Percentiles rank a stretch among this genome's conserved stretches.
Evolutionary conservation across 805 yeast genomes (phyloP).

Genomic region (Kodamaea fukazawae): DNA sequence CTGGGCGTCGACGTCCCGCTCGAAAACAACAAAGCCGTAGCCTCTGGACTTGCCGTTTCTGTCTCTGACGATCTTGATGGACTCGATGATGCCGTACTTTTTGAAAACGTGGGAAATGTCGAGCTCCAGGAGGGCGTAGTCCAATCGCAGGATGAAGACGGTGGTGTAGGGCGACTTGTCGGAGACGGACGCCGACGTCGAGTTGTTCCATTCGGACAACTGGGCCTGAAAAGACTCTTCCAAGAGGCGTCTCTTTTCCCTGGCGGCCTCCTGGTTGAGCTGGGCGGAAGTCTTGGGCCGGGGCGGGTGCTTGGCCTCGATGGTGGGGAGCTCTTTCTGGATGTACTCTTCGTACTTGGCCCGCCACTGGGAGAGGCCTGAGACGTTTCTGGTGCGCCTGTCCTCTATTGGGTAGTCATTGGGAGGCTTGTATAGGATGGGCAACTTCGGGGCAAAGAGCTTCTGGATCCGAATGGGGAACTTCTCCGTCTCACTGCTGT

Average conservation of each 20-base stretch:
- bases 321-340: not conserved
- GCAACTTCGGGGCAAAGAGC: slow-evolving; percentile 57
- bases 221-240: slow-evolving; percentile 22
- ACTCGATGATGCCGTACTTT: slow-evolving; percentile 69
- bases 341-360: slow-evolving; percentile 4
- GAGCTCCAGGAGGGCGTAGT: slow-evolving; percentile 60
- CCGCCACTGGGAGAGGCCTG: slow-evolving; percentile 42
- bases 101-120: slow-evolving; percentile 64
- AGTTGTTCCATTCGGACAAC: slow-evolving; percentile 31
- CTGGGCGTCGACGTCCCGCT: slow-evolving; percentile 56
- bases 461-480: slow-evolving; percentile 45
- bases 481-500: slow-evolving; percentile 16
- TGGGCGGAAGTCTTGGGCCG: slow-evolving; percentile 5
- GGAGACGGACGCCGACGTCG: slow-evolving; percentile 25
- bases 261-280: slow-evolving; percentile 2
- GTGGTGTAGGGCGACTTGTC: slow-evolving; percentile 70
- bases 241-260: slow-evolving; percentile 6
- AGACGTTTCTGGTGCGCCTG: slow-evolving; percentile 46
- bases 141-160: slow-evolving; percentile 71
- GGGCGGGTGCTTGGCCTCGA: slow-evolving; percentile 3
- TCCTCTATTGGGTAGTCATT: slow-evolving; percentile 48
- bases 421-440: slow-evolving; percentile 48
- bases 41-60: slow-evolving; percentile 59
- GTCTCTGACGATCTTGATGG: slow-evolving; percentile 38
- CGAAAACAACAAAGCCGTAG: slow-evolving; percentile 79